Percentiles rank a stretch among this genome's conserved stretches.
Conservation (phyloP, 768 basidiomycete genomes). For the Clitopilus hobsonii region DNA sequence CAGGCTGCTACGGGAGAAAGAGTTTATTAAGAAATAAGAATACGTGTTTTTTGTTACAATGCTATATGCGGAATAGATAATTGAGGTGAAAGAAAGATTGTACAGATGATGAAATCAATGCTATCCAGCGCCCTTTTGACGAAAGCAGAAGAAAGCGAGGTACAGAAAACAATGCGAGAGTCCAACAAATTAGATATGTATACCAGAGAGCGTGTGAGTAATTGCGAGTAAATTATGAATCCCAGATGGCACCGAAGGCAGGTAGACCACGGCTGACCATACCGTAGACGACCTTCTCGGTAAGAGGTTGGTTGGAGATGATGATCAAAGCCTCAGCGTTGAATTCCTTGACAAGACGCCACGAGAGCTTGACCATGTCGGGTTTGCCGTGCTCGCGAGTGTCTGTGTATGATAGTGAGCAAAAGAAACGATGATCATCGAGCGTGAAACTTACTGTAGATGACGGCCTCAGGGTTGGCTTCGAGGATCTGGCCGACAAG, state of each 20-base stretch:
- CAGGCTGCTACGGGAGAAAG: too few species aligned
- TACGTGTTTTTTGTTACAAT: not conserved
- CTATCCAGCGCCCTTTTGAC: not conserved
- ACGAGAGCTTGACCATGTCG: conserved; percentile 44
- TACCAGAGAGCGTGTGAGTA: not conserved
- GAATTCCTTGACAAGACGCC: conserved; percentile 41
- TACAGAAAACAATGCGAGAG: not conserved
- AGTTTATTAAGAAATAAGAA: not conserved
- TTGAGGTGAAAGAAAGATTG: not conserved
- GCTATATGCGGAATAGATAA: too few species aligned
- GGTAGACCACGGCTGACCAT: conserved; percentile 57
- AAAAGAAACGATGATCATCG: not conserved
- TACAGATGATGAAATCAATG: not conserved
- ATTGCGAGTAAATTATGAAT: conserved; percentile 14
- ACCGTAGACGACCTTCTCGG: conserved; percentile 53
- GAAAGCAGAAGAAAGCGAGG: too few species aligned
- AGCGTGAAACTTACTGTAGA: conserved; percentile 39
- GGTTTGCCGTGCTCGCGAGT: conserved; percentile 42
- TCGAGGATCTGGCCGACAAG: conserved; percentile 51
- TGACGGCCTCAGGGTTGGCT: conserved; percentile 50
- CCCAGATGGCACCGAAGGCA: conserved; percentile 59
- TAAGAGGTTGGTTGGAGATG: conserved; percentile 56
- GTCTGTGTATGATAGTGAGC: conserved; percentile 19
- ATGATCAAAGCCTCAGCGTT: conserved; percentile 51
- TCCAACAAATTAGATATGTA: not conserved